Evolutionary conservation across 2,329 filamentous ascomycete genomes (phyloP), one percentile per base, ranked within the genome.

Genomic region (Fusarium globosum): DNA sequence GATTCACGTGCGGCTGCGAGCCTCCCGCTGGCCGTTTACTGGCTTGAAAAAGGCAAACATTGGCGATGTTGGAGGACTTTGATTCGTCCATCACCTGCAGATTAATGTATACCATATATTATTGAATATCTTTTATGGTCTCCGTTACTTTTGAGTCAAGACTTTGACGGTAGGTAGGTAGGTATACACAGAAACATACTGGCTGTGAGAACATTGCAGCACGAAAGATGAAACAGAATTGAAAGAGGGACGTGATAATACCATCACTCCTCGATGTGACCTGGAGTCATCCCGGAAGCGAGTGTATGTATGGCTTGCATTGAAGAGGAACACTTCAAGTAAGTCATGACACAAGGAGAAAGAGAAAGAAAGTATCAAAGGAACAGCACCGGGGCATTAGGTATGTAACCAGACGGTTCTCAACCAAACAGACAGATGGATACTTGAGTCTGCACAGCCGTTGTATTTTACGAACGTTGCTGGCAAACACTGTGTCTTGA

Each of bases 1-100:
- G 48, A 52, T 74, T 65, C 71, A 74, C 64, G 68, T 72, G 72
- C 64, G 61, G 61, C 64, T 62, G 60, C 53, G 38, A 66, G 65
- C 56, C 49, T 65, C 28, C 35, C 39, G 46, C 56, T 35, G 12
- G 43, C 46, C 30, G 35, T 36, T 36, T 41, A n/a, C 61, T 57
- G 43, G 38, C 36, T 53, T 48, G 18, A 41, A 39, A 41, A 48
- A 42, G 21, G 33, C 66, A 57, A 57, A 45, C 30, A 46, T 42
- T 30, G 23, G 13, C n/a, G 35, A 48, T 28, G 26, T 45, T 39
- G 39, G 36, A 49, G 15, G 21, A 12, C n/a, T 23, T 23, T 43
- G 36, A 51, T 52, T 45, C 23, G 42, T 10, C 33, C 36, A 21
- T 43, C 26, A 16, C 43, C 23, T 38, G 38, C 18, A 39, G 26